A percentile compares a stretch with the other conserved stretches of the same genome.
Conservation (phyloP, 208 protist genomes). For the Leishmania arabica region DNA sequence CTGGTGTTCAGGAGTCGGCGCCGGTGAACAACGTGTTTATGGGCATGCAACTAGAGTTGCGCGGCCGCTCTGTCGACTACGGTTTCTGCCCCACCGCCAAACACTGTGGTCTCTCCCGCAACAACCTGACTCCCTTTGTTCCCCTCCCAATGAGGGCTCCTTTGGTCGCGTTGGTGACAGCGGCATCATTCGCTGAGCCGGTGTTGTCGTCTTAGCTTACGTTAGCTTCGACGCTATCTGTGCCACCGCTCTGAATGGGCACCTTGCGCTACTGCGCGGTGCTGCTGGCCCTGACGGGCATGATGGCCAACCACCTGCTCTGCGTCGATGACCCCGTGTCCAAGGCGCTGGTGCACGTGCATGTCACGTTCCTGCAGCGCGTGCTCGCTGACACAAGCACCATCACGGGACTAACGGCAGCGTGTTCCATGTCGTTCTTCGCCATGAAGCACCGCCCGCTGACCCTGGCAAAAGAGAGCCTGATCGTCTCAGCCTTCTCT, state of each 20-base stretch:
- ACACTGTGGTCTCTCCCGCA: constrained; percentile 19
- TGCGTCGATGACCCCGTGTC: constrained; percentile 23
- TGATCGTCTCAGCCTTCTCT: constrained; percentile 12
- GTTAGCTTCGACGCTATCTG: constrained; percentile 34
- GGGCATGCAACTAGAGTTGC: constrained; percentile 17
- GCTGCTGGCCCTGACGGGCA: constrained; percentile 17
- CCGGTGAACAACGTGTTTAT: constrained; percentile 25
- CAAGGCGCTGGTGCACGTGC: constrained; percentile 22
- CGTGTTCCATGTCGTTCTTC: constrained; percentile 19
- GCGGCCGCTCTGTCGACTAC: constrained; percentile 25
- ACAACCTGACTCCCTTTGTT: constrained; percentile 20
- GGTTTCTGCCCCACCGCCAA: constrained; percentile 18
- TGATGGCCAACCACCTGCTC: constrained; percentile 19
- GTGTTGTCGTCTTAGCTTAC: constrained; percentile 29
- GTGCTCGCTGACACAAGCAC: constrained; percentile 21
- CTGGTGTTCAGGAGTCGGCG: constrained; percentile 23
- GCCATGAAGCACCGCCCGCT: constrained; percentile 27
- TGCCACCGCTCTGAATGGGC: constrained; percentile 20
- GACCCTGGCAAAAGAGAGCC: constrained; percentile 18
- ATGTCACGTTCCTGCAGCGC: constrained; percentile 10
- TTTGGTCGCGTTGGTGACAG: constrained; percentile 24
- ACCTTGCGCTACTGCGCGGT: constrained; percentile 24
- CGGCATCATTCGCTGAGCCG: constrained; percentile 25
- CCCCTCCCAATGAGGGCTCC: constrained; percentile 6
- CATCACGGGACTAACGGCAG: constrained; percentile 17